phyloP scores from a whole-genome alignment of 495 filamentous ascomycete genomes.

The Penicillium angulare region DNA sequence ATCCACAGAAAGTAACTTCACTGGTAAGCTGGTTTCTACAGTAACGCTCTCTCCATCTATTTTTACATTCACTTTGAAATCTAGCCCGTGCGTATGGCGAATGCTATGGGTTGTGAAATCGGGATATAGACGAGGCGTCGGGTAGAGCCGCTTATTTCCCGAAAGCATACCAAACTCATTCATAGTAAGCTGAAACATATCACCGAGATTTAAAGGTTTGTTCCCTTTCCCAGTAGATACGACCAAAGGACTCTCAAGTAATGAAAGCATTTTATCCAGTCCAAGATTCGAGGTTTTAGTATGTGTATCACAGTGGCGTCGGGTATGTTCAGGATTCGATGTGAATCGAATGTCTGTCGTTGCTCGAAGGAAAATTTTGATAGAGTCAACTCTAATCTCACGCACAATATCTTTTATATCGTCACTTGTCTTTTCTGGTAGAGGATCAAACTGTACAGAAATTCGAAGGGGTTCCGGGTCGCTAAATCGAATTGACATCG shows the following conservation, averaged over 20 bases:
- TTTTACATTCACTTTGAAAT: no score
- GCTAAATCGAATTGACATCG: constrained; percentile 9
- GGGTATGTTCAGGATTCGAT: neutral
- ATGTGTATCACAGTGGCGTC: neutral
- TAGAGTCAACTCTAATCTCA: neutral
- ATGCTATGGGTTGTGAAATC: no score
- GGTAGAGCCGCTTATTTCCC: no score
- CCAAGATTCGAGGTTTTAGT: neutral
- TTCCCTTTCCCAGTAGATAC: neutral
- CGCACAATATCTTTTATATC: constrained; percentile 9
- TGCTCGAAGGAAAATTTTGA: neutral
- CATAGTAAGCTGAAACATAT: constrained; percentile 1
- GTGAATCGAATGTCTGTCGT: neutral
- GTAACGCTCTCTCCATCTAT: no score
- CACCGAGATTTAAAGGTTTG: neutral
- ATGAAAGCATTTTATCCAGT: neutral
- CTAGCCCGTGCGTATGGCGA: no score
- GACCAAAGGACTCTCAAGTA: constrained; percentile 1
- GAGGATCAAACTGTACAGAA: constrained; percentile 2
- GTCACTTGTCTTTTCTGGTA: neutral
- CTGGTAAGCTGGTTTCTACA: no score
- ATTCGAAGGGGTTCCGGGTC: constrained; percentile 10
- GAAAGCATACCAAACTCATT: neutral
- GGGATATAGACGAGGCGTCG: no score
- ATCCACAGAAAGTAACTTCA: no score